Conservation (phyloP, 1,284 basidiomycete genomes). For the Ustilago cynodontis region DNA sequence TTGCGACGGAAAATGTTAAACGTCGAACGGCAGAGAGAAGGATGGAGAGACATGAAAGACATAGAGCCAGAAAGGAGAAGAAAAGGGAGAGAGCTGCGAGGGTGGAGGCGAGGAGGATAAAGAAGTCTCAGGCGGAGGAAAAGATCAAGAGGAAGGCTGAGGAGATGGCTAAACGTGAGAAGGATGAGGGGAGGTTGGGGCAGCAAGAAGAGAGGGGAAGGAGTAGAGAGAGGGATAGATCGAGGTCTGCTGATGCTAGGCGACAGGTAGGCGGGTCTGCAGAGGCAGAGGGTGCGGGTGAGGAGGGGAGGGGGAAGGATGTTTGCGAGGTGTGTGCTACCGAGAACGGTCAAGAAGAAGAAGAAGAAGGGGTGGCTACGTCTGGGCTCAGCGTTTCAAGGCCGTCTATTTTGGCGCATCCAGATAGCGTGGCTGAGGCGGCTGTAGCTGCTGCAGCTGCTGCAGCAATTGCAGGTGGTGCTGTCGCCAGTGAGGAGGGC, state of each 20-base stretch:
- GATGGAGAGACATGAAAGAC: constrained; percentile 33
- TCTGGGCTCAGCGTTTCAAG: constrained; percentile 31
- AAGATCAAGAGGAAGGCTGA: constrained; percentile 24
- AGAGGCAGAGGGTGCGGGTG: neutral
- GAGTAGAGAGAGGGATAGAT: constrained; percentile 43
- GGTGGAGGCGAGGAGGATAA: constrained; percentile 29
- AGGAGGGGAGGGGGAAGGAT: neutral
- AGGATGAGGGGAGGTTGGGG: constrained; percentile 5
- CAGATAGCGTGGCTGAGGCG: constrained; percentile 30
- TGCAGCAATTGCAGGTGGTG: constrained; percentile 3
- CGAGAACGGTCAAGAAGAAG: neutral
- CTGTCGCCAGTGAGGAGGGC: constrained; percentile 2
- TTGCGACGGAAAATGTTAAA: constrained; percentile 84
- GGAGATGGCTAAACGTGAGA: constrained; percentile 10
- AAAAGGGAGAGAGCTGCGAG: constrained; percentile 25
- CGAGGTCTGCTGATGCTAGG: constrained; percentile 24
- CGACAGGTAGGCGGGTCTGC: neutral
- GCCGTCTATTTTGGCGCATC: constrained; percentile 20
- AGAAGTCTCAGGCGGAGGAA: constrained; percentile 32
- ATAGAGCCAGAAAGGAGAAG: constrained; percentile 28
- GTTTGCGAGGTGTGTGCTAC: neutral
- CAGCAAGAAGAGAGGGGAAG: constrained; percentile 31
- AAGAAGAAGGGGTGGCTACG: neutral
- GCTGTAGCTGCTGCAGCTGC: constrained; percentile 27
- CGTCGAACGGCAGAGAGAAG: constrained; percentile 63